Base-by-base conservation (phyloP, 192 early-diverging fungal genomes). In the Dissophora globulifera region DNA sequence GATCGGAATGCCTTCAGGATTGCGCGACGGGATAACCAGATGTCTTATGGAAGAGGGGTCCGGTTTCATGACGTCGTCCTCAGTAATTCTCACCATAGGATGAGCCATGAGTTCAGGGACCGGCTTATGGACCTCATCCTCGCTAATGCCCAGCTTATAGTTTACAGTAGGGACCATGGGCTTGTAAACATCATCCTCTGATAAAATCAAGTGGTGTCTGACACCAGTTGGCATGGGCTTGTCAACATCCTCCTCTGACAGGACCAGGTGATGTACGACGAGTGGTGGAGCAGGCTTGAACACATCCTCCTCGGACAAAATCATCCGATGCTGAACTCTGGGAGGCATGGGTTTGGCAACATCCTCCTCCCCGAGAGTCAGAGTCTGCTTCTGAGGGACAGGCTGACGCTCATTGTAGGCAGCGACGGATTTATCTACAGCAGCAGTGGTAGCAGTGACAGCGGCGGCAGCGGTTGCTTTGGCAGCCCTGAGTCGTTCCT, bases 171-270 rank as follows among this genome's bases (percentile, higher is more conserved):
- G 67, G 7, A 69, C 51, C 16, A 30, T 16, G 0, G 67, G 67
- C 23, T 69, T 59, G 4, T 63, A 52, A 15, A 72, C 69, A 51
- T 72, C 69, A 9, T 72, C 69, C 40, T 72, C 69, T 0, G 32
- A 50, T 19, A 72, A 26, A 1, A 29, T 26, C 33, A 68, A 32
- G 9, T 23, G 22, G 8, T 47, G 47, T 17, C 23, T 27, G 1
- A 68, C 48, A 30, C 31, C 29, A 19, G 50, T 35, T 1, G 47
- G 13, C 2, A 33, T 49, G 1, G 54, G 64, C 33, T 67, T 55
- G 19, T 67, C 32, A 12, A 67, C 54, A 57, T 67, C 64, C 3
- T 67, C 32, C 26, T 67, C 64, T 2, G 53, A 57, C 38, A 63
- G 13, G 2, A 45, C 48, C 47, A 67, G n/a, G 0, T n/a, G 5